Evolutionary conservation across 2,329 filamentous ascomycete genomes (phyloP), one percentile per base, ranked within the genome.

Genomic region (Fusarium sp.): DNA sequence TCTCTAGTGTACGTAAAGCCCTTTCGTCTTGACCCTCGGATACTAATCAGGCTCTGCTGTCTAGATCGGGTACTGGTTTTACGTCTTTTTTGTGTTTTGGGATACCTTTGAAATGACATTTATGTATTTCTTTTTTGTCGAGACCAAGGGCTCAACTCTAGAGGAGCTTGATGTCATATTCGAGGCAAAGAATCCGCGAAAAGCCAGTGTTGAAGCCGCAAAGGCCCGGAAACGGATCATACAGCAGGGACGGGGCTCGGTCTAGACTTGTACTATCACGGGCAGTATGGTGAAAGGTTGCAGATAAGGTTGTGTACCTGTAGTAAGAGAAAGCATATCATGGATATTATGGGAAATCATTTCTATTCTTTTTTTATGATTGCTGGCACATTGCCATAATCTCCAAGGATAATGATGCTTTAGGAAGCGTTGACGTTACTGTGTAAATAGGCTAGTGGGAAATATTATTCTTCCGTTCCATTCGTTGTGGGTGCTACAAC

Each of bases 1-100:
- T 75, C 30, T 62, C 70, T 6, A 75, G 70, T 41, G 66, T 59
- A 58, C 52, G 66, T 58, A 14, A 32, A 16, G 43, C 60, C 41
- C 13, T 16, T 45, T 45, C 3, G 20, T 23, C 20, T 45, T 45
- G 41, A 14, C 23, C 5, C 20, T 45, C 41, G 20, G 20, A 23
- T 45, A 14, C 41, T 45, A 45, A 45, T 23, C 20, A 23, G 20
- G 41, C n/a, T 14, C 1, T 23, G 11, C 6, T 52, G 30, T 45
- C 14, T 6, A 68, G 66, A 75, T 74, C 6, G 66, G 66, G 9
- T 64, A 68, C 25, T 68, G 66, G 66, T 68, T 68, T 14, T 68
- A 68, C 27, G 66, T 68, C 5, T 68, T 68, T 16, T 68, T 68
- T 56, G 66, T 68, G 23, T 64, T 68, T 5, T 68, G 66, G 66